A percentile compares a stretch with the other conserved stretches of the same genome.
These are phyloP conservation scores for Anthracocystis setariae DNA, from an alignment of 1,284 basidiomycete genomes.

Conservation along the genomic window DNA sequence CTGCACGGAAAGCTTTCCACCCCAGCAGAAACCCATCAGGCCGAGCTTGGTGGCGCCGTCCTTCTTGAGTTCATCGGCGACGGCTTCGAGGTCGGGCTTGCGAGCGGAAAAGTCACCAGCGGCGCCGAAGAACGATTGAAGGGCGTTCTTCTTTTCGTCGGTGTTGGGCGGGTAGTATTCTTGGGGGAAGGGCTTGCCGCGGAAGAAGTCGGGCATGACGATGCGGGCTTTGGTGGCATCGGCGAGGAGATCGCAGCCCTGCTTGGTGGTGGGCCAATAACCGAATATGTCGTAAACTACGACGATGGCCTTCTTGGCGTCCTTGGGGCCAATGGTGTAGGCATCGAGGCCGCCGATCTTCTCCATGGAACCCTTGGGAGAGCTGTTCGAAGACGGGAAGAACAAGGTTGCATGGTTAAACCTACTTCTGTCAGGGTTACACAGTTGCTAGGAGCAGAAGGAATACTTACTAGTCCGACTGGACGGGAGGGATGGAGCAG, in stretches of 20 bases:
- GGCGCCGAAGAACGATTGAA: slow-evolving; percentile 70
- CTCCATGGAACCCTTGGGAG: slow-evolving; percentile 69
- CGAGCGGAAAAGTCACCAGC: slow-evolving; percentile 69
- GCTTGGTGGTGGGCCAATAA: slow-evolving; percentile 70
- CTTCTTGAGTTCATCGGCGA: slow-evolving; percentile 71
- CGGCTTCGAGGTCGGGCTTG: slow-evolving; percentile 71
- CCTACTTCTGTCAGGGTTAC: neutral
- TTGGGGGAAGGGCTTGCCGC: slow-evolving; percentile 71
- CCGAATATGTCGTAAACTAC: slow-evolving; percentile 77
- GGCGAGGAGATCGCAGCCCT: slow-evolving; percentile 74
- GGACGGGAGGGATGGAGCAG: slow-evolving; percentile 70
- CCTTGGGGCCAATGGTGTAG: slow-evolving; percentile 67
- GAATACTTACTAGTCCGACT: slow-evolving; percentile 68
- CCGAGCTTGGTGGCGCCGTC: slow-evolving; percentile 72
- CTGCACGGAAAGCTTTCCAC: slow-evolving; percentile 52
- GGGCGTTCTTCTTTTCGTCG: slow-evolving; percentile 69
- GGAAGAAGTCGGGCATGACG: slow-evolving; percentile 77
- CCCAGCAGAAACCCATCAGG: slow-evolving; percentile 70
- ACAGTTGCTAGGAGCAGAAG: neutral
- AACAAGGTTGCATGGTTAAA: neutral
- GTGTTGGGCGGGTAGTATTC: slow-evolving; percentile 72
- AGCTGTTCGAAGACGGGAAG: slow-evolving; percentile 19
- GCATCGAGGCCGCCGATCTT: slow-evolving; percentile 51
- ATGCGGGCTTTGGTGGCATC: slow-evolving; percentile 69
- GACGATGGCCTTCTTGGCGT: slow-evolving; percentile 72